Conservation (phyloP, 176 grass and related monocot species). For the Oryza nivara region DNA sequence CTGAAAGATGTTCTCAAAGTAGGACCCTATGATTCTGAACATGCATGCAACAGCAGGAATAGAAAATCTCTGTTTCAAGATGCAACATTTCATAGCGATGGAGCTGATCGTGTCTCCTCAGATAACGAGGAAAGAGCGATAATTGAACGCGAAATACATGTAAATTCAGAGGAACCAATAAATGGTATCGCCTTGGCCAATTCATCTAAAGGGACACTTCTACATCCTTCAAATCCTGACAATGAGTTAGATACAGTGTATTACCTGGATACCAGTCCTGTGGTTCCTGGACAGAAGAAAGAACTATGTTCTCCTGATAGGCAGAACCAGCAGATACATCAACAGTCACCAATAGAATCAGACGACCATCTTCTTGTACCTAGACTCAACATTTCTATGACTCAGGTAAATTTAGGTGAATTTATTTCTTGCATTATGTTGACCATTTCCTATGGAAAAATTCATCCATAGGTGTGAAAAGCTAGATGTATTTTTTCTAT, state of each 20-base stretch:
- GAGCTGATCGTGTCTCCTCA: slow-evolving; percentile 31
- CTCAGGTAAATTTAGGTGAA: slow-evolving; percentile 45
- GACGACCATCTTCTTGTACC: slow-evolving; percentile 21
- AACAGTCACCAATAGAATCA: slow-evolving; percentile 27
- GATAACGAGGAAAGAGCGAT: slow-evolving; percentile 47
- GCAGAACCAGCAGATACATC: slow-evolving; percentile 43
- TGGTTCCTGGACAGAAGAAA: slow-evolving; percentile 35
- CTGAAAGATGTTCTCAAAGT: slow-evolving; percentile 87
- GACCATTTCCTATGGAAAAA: background rate
- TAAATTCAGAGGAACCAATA: slow-evolving; percentile 69
- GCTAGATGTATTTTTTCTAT: background rate
- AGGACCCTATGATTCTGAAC: slow-evolving; percentile 55
- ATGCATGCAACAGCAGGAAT: slow-evolving; percentile 39
- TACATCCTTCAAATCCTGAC: slow-evolving; percentile 41
- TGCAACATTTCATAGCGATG: slow-evolving; percentile 37
- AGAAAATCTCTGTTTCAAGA: slow-evolving; percentile 44
- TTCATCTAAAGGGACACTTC: slow-evolving; percentile 39
- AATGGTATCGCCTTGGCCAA: slow-evolving; percentile 21
- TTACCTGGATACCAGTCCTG: slow-evolving; percentile 25
- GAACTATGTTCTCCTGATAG: slow-evolving; percentile 21
- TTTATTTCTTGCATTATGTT: slow-evolving; percentile 13
- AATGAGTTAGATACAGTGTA: slow-evolving; percentile 34
- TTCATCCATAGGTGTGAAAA: background rate
- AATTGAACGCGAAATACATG: slow-evolving; percentile 79
- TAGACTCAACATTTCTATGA: slow-evolving; percentile 30